Evolutionary conservation across 441 rosid genomes (phyloP), one percentile per base, ranked within the genome.

Genomic region (Flueggea neowawraea): DNA sequence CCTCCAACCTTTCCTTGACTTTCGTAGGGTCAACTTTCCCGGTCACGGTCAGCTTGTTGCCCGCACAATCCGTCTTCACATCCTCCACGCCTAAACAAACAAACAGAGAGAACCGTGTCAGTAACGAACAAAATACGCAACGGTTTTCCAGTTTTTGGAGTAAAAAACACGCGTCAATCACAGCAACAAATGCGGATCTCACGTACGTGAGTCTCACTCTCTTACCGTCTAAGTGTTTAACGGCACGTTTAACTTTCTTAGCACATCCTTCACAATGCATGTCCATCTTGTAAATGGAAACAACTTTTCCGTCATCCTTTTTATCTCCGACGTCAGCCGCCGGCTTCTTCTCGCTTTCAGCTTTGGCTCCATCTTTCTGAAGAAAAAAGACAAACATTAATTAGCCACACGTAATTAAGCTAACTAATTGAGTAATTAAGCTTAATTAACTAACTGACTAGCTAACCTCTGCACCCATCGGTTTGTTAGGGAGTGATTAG

Each of bases 231-330:
- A 67, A 61, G 49, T 74, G 75, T 17, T 66, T 87, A 48, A 89
- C 72, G 1, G 77, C 61, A 12, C 80, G 86, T 64, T 59, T 80
- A 73, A 94, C 71, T 75, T 89, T 89, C 82, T 87, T 89, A 31
- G 96, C 96, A 31, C 97, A 94, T 9, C 96, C 97, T 58, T 89
- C 86, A 43, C 99, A 94, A 81, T 89, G 97, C 84, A 94, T 71
- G 66, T 90, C 96, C 69, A 91, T 66, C 85, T 89, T 89, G 77
- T 84, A 72, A 45, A 94, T 86, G 68, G 81, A 80, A 49, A 83
- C 68, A 55, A 36, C 60, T 8, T 63, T 74, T 44, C 77, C 93
- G 54, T 70, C 93, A 55, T 74, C 88, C 44, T 79, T 70, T 66
- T 75, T 77, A 2, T 51, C 81, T 13, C 72, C 80, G 67, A 67